phyloP scores from a whole-genome alignment of 306 rosid species.

The Hippophae tibetana region DNA sequence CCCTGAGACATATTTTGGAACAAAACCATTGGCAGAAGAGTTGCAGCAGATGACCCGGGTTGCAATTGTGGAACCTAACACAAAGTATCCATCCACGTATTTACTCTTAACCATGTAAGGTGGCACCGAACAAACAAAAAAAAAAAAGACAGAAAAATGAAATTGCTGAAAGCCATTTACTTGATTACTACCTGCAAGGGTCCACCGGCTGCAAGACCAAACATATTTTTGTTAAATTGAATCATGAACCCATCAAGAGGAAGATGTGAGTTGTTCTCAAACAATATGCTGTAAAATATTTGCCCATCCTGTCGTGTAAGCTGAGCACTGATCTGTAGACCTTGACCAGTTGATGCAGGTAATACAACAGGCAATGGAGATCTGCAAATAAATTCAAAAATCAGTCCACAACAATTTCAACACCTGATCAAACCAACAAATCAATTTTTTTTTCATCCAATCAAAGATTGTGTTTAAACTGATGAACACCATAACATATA shows the following conservation, averaged over 20 bases:
- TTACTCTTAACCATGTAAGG: conserved; percentile 1
- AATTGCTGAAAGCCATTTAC: background rate
- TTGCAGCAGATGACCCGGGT: conserved; percentile 59
- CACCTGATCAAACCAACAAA: no score
- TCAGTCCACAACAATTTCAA: background rate
- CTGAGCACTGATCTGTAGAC: conserved; percentile 96
- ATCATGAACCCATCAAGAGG: conserved; percentile 95
- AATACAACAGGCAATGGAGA: conserved; percentile 77
- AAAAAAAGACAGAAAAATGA: background rate
- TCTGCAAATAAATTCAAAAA: conserved; percentile 36
- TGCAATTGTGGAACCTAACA: conserved; percentile 72
- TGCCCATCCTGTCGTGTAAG: conserved; percentile 67
- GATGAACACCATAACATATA: no score
- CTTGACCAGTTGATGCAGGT: conserved; percentile 81
- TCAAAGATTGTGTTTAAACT: no score
- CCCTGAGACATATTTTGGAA: conserved; percentile 97
- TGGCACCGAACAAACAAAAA: background rate
- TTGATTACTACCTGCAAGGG: conserved; percentile 56
- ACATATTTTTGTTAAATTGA: conserved; percentile 91
- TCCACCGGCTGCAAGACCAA: conserved; percentile 94
- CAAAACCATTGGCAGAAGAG: conserved; percentile 84
- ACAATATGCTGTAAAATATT: conserved; percentile 69
- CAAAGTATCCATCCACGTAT: conserved; percentile 12
- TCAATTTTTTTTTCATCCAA: no score
- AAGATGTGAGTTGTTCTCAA: conserved; percentile 74